Percentiles rank a stretch among this genome's conserved stretches.
These are phyloP conservation scores for Fusarium luffae DNA, from an alignment of 2,329 filamentous ascomycete species.

Conservation along the genomic window DNA sequence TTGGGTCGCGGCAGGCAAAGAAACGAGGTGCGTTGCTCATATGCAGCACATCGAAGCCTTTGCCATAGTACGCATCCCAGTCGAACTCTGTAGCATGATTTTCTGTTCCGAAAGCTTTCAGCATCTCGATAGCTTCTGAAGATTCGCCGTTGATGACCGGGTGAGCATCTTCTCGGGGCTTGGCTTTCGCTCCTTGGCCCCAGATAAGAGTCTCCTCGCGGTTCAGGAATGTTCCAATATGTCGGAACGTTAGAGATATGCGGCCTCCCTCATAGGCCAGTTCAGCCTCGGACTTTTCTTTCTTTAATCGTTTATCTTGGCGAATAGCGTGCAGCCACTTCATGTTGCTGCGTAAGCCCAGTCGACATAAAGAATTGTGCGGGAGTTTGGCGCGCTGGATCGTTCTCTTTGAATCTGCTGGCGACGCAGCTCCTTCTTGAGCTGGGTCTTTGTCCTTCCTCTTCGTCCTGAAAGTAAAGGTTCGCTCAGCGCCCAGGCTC, in stretches of 20 bases:
- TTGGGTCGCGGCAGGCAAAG: slow-evolving; percentile 59
- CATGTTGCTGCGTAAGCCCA: slow-evolving; percentile 84
- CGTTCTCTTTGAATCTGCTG: slow-evolving; percentile 54
- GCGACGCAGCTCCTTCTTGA: slow-evolving; percentile 22
- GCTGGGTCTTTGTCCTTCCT: slow-evolving; percentile 61
- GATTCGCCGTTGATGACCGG: slow-evolving; percentile 76
- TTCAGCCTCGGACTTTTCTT: slow-evolving; percentile 77
- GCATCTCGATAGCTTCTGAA: slow-evolving; percentile 72
- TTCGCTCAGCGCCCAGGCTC: slow-evolving; percentile 90
- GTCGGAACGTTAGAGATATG: slow-evolving; percentile 91
- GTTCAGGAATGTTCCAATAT: slow-evolving; percentile 86
- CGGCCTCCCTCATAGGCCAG: slow-evolving; percentile 78
- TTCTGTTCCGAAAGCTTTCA: slow-evolving; percentile 85
- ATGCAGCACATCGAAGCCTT: slow-evolving; percentile 86
- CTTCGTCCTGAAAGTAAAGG: slow-evolving; percentile 90
- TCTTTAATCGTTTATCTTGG: slow-evolving; percentile 78
- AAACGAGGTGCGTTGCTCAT: slow-evolving; percentile 64
- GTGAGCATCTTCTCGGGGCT: slow-evolving; percentile 69
- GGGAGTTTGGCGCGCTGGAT: slow-evolving; percentile 78
- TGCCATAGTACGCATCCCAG: slow-evolving; percentile 81
- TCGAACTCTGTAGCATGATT: slow-evolving; percentile 79
- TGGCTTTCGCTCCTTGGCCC: slow-evolving; percentile 87
- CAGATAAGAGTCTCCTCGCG: slow-evolving; percentile 76
- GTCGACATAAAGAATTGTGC: slow-evolving; percentile 88
- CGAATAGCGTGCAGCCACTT: slow-evolving; percentile 94